phyloP scores from a whole-genome alignment of 176 grass and related monocot genomes.

The Thinopyrum elongatum region DNA sequence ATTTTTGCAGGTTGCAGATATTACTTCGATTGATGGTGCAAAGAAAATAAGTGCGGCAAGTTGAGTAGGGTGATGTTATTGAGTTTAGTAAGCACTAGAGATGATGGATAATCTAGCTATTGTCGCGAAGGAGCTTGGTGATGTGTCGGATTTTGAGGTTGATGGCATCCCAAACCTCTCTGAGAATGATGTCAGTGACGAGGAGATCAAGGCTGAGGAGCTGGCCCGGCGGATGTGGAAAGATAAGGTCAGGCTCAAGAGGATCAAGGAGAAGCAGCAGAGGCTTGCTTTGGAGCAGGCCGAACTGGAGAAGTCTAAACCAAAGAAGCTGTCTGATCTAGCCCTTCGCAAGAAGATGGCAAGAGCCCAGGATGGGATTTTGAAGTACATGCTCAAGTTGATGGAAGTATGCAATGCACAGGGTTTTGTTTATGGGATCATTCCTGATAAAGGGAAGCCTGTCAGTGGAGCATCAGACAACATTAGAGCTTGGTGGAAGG shows the following conservation, averaged over 20 bases:
- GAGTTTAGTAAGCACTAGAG: not conserved
- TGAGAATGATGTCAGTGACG: constrained; percentile 95
- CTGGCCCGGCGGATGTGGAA: constrained; percentile 87
- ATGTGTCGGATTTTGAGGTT: constrained; percentile 60
- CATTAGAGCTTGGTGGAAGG: constrained; percentile 63
- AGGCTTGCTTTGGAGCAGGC: constrained; percentile 37
- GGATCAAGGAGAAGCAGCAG: constrained; percentile 72
- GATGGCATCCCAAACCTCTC: constrained; percentile 55
- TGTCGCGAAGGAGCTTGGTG: constrained; percentile 45
- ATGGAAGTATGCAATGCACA: constrained; percentile 52
- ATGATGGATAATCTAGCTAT: constrained; percentile 59
- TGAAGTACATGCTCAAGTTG: constrained; percentile 96
- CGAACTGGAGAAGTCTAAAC: constrained; percentile 41
- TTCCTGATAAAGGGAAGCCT: constrained; percentile 48
- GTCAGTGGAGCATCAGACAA: constrained; percentile 57
- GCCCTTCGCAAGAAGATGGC: constrained; percentile 84
- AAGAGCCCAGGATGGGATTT: constrained; percentile 84
- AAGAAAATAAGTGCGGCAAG: not conserved
- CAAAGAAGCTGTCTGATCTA: constrained; percentile 66
- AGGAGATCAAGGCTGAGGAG: constrained; percentile 80
- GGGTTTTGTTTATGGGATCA: constrained; percentile 48
- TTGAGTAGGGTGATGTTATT: not conserved
- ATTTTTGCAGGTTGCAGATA: constrained; percentile 8
- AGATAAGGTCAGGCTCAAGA: constrained; percentile 79
- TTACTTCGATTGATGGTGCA: constrained; percentile 15